Evolutionary conservation across 2,329 filamentous ascomycete genomes (phyloP).

Genomic region (Ceratocystis albifundus): DNA sequence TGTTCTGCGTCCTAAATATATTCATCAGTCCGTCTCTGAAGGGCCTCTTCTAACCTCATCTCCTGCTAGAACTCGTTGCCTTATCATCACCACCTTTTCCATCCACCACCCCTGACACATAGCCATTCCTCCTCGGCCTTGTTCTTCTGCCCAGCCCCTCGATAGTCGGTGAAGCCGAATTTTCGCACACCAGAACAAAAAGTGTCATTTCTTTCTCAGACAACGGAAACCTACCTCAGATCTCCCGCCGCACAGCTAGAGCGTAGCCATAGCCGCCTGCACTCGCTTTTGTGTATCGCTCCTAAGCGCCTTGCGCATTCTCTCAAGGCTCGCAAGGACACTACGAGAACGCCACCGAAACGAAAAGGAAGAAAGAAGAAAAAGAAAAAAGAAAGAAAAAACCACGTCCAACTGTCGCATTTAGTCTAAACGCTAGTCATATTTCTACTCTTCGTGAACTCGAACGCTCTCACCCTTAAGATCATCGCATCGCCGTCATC

Average conservation of each 20-base stretch:
- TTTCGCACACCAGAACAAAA: not conserved
- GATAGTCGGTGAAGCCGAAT: slow-evolving; percentile 25
- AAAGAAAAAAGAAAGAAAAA: too few species aligned
- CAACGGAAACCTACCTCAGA: not conserved
- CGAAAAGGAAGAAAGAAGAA: too few species aligned
- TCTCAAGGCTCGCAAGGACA: not conserved
- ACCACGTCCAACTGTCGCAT: not conserved
- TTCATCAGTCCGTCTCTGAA: too few species aligned
- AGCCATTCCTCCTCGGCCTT: not conserved
- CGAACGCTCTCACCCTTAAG: not conserved
- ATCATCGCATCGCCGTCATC: not conserved
- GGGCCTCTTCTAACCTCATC: not conserved
- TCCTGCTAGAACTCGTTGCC: not conserved
- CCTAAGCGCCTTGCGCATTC: not conserved
- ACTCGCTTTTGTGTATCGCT: not conserved
- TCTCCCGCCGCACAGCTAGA: not conserved
- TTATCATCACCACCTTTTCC: not conserved
- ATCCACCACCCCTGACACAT: not conserved
- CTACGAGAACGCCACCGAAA: not conserved
- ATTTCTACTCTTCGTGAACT: not conserved
- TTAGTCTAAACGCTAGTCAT: not conserved
- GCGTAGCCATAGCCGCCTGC: not conserved
- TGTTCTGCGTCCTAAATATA: not conserved
- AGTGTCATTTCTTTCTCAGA: slow-evolving; percentile 15
- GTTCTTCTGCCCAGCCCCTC: not conserved